phyloP scores from a whole-genome alignment of 1,139 yeast genomes.

The Sugiyamaella xylanicola region DNA sequence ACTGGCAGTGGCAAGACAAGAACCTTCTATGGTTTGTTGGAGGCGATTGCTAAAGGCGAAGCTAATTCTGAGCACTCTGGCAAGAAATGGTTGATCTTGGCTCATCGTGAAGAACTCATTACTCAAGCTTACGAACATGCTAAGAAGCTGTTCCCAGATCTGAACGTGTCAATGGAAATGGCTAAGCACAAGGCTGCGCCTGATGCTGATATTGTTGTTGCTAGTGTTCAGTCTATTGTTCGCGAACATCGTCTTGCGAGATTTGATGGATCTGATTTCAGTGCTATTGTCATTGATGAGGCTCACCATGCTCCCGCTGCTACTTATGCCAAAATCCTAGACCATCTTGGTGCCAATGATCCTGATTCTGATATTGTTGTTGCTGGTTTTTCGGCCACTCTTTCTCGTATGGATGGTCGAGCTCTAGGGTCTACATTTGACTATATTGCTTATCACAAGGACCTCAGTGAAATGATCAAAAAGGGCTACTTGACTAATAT shows the following conservation, averaged over 20 bases:
- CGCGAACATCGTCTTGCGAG: conserved; percentile 52
- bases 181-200: conserved; percentile 49
- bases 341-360: conserved; percentile 55
- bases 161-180: conserved; percentile 73
- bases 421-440: conserved; percentile 66
- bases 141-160: conserved; percentile 51
- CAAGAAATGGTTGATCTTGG: conserved; percentile 63
- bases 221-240: conserved; percentile 70
- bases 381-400: conserved; percentile 87
- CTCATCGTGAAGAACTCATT: conserved; percentile 80
- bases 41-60: conserved; percentile 43
- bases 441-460: conserved; percentile 71
- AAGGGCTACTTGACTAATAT: conserved; percentile 73
- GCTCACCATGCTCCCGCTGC: conserved; percentile 89
- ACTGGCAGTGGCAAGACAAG: conserved; percentile 93
- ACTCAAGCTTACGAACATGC: conserved; percentile 66
- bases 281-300: conserved; percentile 82
- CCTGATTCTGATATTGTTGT: conserved; percentile 54
- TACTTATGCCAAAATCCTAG: conserved; percentile 61
- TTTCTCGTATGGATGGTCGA: conserved; percentile 64
- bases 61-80: conserved; percentile 48
- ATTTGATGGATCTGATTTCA: conserved; percentile 61
- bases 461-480: conserved; percentile 65
- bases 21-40: conserved; percentile 68
- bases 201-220: conserved; percentile 68